Base-by-base conservation (phyloP, 768 basidiomycete species). In the Xerocomellus amylosporus region DNA sequence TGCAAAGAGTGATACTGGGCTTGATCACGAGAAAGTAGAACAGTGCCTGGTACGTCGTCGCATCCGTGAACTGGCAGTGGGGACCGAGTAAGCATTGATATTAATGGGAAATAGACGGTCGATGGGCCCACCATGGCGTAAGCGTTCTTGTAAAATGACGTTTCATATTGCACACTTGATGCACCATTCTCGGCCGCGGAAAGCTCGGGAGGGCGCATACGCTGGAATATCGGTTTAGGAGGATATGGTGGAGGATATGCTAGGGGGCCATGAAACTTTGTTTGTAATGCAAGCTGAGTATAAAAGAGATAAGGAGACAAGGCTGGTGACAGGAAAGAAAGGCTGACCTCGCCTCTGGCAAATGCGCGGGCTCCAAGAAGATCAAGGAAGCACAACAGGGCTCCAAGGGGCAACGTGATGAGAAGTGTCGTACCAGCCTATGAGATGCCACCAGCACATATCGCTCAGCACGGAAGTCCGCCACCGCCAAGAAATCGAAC, bases 21-120 rank as follows among this genome's bases (percentile, higher is more conserved):
- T 93, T 93, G 75, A 93, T 84, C 46, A 92, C 87, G 56, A 93
- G 79, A 73, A 93, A 93, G 68, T 93, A 92, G 76, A 93, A 92
- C 4, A 93, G 77, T 0, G 90, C 86, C 73, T 88, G 88, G 69
- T 90, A 92, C 17, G 90, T 88, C 5, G 86, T 88, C 37, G 86
- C 74, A 63, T 92, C 90, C 39, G 86, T 85, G 71, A 92, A 92
- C 89, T 90, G 59, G 15, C 19, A 24, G 8, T 28, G 14, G 53
- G 48, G 37, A 26, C 10, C 19, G 22, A 47, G 40, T 64, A 38
- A 63, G 57, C n/a, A 46, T 28, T 34, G 34, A 34, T 22, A 46
- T 28, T 34, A 37, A 34, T 22, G 5, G 19, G n/a, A 46, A 34
- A 46, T 45, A 13, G 19, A 44, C 19, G 56, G 37, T 13, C 19